Evolutionary conservation across 495 filamentous ascomycete species (phyloP).

Genomic region (Aspergillus olivimuriae): DNA sequence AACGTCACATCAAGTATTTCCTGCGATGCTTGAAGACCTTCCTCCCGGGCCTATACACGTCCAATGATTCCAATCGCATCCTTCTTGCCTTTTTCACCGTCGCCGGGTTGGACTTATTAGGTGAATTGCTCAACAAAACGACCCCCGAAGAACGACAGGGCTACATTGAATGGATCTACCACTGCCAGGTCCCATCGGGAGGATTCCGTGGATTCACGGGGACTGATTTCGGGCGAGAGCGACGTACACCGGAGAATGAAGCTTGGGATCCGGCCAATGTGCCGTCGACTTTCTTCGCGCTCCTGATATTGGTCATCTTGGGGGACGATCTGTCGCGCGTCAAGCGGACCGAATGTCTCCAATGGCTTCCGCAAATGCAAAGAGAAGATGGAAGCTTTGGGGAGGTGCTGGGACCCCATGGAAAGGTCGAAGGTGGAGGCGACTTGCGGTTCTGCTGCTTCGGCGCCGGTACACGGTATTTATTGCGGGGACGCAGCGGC

Average conservation of each 20-base stretch:
- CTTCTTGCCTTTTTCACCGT: conserved; percentile 84
- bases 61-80: conserved; percentile 84
- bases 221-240: conserved; percentile 47
- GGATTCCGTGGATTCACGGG: conserved; percentile 79
- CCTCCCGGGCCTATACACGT: conserved; percentile 74
- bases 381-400: conserved; percentile 86
- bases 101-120: conserved; percentile 74
- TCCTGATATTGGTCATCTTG: conserved; percentile 66
- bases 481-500: conserved; percentile 56
- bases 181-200: conserved; percentile 65
- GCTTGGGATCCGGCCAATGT: conserved; percentile 76
- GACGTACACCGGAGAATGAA: conserved; percentile 41
- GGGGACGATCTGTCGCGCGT: conserved; percentile 67
- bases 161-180: conserved; percentile 66
- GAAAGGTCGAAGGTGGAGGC: conserved; percentile 63
- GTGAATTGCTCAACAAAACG: conserved; percentile 48
- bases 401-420: conserved; percentile 59
- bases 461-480: conserved; percentile 74
- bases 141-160: conserved; percentile 51
- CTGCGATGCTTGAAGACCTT: conserved; percentile 76
- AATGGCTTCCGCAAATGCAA: conserved; percentile 73
- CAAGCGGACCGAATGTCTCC: conserved; percentile 57
- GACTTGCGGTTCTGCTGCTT: conserved; percentile 86
- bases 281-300: conserved; percentile 81
- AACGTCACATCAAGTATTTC: conserved; percentile 86